phyloP scores from a whole-genome alignment of 2,329 filamentous ascomycete species.

The Pseudopyrenochaeta lycopersici region DNA sequence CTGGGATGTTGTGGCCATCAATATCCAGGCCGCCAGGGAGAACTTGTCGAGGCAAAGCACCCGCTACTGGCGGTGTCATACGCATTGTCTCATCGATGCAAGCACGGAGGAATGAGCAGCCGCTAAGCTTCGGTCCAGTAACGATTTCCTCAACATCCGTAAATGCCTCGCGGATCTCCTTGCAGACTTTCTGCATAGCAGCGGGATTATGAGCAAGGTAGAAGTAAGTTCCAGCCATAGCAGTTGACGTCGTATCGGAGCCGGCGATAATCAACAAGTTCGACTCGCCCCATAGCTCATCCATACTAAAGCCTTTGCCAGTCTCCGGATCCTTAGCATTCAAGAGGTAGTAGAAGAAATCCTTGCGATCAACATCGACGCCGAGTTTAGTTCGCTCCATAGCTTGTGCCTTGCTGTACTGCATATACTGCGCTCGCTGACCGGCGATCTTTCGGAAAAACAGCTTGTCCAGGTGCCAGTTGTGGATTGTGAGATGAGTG shows the following conservation, averaged over 20 bases:
- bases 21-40: conserved; percentile 49
- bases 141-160: conserved; percentile 50
- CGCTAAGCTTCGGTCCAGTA: conserved; percentile 42
- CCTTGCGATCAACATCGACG: conserved; percentile 52
- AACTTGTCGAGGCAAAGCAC: conserved; percentile 49
- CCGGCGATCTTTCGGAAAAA: conserved; percentile 56
- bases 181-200: conserved; percentile 41
- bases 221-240: conserved; percentile 53
- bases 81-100: conserved; percentile 54
- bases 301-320: conserved; percentile 53
- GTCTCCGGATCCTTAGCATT: conserved; percentile 59
- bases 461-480: conserved; percentile 54
- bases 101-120: conserved; percentile 47
- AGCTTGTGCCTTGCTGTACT: conserved; percentile 54
- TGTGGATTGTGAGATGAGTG: conserved; percentile 55
- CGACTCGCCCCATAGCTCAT: conserved; percentile 60
- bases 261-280: conserved; percentile 61
- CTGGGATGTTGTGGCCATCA: conserved; percentile 47
- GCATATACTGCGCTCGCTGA: conserved; percentile 53
- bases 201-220: conserved; percentile 54
- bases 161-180: conserved; percentile 46
- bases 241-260: conserved; percentile 56
- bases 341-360: conserved; percentile 60
- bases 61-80: conserved; percentile 51
- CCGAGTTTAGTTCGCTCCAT: conserved; percentile 54